Evolutionary conservation across 2,329 filamentous ascomycete genomes (phyloP).

Genomic region (Decorospora gaudefroyi): DNA sequence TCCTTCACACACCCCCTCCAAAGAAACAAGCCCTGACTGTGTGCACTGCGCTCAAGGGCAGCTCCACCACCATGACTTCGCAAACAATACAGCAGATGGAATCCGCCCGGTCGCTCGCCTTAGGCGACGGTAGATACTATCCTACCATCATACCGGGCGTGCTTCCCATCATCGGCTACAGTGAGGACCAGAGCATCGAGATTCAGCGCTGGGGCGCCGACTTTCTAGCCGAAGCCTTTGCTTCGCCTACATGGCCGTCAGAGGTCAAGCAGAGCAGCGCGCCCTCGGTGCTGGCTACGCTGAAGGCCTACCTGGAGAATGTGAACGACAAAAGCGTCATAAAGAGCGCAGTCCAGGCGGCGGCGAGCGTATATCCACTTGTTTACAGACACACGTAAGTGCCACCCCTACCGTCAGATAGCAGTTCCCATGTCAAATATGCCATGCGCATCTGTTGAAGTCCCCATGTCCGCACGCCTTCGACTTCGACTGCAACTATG

Average conservation of each 20-base stretch:
- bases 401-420: conserved; percentile 29
- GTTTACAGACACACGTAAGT: conserved; percentile 95
- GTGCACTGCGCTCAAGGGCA: conserved; percentile 23
- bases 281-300: conserved; percentile 74
- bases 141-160: conserved; percentile 89
- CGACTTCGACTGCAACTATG: conserved; percentile 21
- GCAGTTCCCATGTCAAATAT: conserved; percentile 22
- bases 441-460: conserved; percentile 19
- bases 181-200: conserved; percentile 67
- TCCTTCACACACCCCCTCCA: conserved; percentile 22
- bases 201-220: conserved; percentile 94
- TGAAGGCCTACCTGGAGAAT: conserved; percentile 57
- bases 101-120: conserved; percentile 84
- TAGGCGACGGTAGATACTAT: conserved; percentile 86
- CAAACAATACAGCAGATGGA: conserved; percentile 74
- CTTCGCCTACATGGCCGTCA: conserved; percentile 78
- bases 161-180: conserved; percentile 82
- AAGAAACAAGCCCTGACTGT: conserved; percentile 31
- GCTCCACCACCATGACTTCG: conserved; percentile 36
- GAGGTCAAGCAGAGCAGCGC: conserved; percentile 81
- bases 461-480: conserved; percentile 21
- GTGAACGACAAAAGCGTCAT: conserved; percentile 79
- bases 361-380: conserved; percentile 89
- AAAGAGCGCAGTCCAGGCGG: conserved; percentile 83
- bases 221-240: conserved; percentile 94